Evolutionary conservation across 208 protist species (phyloP).

Genomic region (Leishmania arabica): DNA sequence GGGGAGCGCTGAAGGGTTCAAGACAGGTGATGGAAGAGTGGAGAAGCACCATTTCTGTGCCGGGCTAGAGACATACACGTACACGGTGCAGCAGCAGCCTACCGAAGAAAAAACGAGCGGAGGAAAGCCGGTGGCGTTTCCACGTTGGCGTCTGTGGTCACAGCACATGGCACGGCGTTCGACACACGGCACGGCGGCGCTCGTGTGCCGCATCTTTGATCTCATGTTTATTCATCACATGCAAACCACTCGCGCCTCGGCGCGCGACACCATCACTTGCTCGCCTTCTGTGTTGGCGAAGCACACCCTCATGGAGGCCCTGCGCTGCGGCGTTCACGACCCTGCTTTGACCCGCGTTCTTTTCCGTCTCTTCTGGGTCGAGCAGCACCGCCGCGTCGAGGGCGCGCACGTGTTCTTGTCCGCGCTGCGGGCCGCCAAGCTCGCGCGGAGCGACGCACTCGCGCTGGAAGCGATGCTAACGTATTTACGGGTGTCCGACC

Average conservation of each 20-base stretch:
- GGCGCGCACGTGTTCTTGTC: slow-evolving; percentile 75
- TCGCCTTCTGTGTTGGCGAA: slow-evolving; percentile 37
- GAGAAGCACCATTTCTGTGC: slow-evolving; percentile 6
- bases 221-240: slow-evolving; percentile 11
- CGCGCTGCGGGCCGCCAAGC: slow-evolving; percentile 52
- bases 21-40: not conserved
- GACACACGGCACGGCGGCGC: slow-evolving; percentile 11
- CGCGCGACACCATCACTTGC: not conserved
- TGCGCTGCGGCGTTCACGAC: slow-evolving; percentile 55
- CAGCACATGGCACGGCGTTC: not conserved
- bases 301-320: slow-evolving; percentile 54
- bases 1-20: not conserved
- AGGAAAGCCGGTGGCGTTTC: not conserved
- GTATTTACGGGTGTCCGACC: slow-evolving; percentile 41
- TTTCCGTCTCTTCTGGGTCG: slow-evolving; percentile 57
- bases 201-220: slow-evolving; percentile 28
- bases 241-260: not conserved
- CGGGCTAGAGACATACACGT: slow-evolving; percentile 12
- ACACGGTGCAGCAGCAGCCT: slow-evolving; percentile 11
- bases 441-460: slow-evolving; percentile 29
- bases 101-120: not conserved
- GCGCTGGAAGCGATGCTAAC: slow-evolving; percentile 53
- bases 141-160: slow-evolving; percentile 3
- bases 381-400: slow-evolving; percentile 53
- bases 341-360: slow-evolving; percentile 29